Evolutionary conservation across 768 basidiomycete species (phyloP).

Genomic region (Hygrophoropsis aurantiaca): DNA sequence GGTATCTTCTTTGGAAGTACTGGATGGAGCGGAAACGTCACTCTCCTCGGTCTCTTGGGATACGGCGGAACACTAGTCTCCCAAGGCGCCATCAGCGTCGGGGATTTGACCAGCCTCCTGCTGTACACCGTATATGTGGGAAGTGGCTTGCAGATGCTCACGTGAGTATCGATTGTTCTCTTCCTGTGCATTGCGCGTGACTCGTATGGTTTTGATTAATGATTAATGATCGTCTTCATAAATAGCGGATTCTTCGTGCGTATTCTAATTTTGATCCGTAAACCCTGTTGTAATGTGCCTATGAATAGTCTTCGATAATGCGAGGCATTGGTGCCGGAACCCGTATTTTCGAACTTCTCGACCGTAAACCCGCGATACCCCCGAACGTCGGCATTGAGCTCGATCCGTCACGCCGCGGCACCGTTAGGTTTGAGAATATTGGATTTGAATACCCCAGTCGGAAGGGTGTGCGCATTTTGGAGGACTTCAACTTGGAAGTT

Average conservation of each 20-base stretch:
- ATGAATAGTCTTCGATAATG: constrained; percentile 83
- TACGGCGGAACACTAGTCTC: constrained; percentile 95
- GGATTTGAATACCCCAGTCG: constrained; percentile 90
- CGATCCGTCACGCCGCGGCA: constrained; percentile 55
- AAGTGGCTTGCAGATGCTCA: constrained; percentile 74
- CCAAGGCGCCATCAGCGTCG: constrained; percentile 83
- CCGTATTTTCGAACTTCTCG: constrained; percentile 92
- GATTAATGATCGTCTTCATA: too few species aligned
- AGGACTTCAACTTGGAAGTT: constrained; percentile 80
- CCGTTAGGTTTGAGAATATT: constrained; percentile 80
- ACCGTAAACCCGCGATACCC: constrained; percentile 73
- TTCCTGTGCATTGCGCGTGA: background rate
- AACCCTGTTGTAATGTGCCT: constrained; percentile 11
- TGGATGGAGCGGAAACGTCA: constrained; percentile 92
- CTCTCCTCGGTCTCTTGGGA: constrained; percentile 82
- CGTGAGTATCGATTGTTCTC: constrained; percentile 43
- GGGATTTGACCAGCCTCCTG: constrained; percentile 85
- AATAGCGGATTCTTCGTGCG: constrained; percentile 41
- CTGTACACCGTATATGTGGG: constrained; percentile 92
- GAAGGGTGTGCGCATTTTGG: constrained; percentile 75
- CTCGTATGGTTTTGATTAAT: too few species aligned
- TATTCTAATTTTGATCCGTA: constrained; percentile 7
- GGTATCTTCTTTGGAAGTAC: constrained; percentile 93
- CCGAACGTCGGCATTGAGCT: constrained; percentile 61
- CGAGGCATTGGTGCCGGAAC: constrained; percentile 91